phyloP scores from a whole-genome alignment of 2,329 filamentous ascomycete species.

The Curvularia sp. region DNA sequence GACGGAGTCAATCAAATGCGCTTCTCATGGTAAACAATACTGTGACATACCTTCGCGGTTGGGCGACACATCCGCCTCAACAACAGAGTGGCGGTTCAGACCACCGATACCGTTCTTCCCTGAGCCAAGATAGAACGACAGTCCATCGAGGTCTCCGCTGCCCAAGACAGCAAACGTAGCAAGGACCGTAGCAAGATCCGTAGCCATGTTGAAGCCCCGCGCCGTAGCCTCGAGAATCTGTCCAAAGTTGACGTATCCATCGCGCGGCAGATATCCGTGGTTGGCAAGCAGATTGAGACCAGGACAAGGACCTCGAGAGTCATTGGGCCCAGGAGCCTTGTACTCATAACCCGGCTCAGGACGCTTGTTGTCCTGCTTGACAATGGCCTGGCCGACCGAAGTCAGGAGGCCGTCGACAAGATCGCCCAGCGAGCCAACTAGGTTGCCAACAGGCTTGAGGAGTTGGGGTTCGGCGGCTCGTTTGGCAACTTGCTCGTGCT shows the following conservation, averaged over 20 bases:
- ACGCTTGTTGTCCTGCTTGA: slow-evolving; percentile 27
- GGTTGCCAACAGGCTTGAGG: slow-evolving; percentile 14
- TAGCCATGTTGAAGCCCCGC: slow-evolving; percentile 35
- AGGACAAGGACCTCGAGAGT: slow-evolving; percentile 55
- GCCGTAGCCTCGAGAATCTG: slow-evolving; percentile 26
- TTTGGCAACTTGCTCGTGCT: slow-evolving; percentile 16
- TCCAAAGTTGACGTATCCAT: slow-evolving; percentile 45
- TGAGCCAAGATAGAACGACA: slow-evolving; percentile 32
- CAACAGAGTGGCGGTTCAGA: slow-evolving; percentile 54
- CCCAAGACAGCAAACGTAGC: slow-evolving; percentile 29
- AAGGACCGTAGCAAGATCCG: slow-evolving; percentile 45
- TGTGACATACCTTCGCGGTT: slow-evolving; percentile 48
- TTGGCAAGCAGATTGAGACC: slow-evolving; percentile 63
- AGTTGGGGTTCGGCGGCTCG: slow-evolving; percentile 20
- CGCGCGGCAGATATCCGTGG: slow-evolving; percentile 58
- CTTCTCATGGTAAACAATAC: slow-evolving; percentile 26
- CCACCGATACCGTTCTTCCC: slow-evolving; percentile 30
- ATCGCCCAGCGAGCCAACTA: slow-evolving; percentile 18
- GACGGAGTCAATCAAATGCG: slow-evolving; percentile 31
- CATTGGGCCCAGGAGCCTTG: slow-evolving; percentile 24
- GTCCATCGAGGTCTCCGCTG: slow-evolving; percentile 31
- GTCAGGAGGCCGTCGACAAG: slow-evolving; percentile 26
- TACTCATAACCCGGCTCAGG: slow-evolving; percentile 32
- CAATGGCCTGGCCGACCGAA: slow-evolving; percentile 27
- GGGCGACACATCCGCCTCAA: slow-evolving; percentile 44